Percentiles rank a stretch among this genome's conserved stretches.
phyloP scores from a whole-genome alignment of 306 rosid species.

The Begonia fuchsioides region DNA sequence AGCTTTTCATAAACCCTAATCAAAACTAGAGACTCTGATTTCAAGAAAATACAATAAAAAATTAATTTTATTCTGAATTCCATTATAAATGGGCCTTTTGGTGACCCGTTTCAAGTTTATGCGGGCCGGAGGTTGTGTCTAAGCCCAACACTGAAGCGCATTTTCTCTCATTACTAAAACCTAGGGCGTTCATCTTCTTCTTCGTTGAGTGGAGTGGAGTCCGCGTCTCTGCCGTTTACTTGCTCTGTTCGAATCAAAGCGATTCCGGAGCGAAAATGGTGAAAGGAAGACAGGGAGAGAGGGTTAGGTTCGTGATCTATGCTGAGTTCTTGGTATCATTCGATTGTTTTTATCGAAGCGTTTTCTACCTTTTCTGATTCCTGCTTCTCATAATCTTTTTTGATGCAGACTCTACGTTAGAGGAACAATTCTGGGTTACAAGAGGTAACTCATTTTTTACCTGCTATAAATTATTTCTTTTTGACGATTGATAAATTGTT shows the following conservation, averaged over 20 bases:
- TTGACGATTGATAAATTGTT: no score
- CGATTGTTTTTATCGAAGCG: background rate
- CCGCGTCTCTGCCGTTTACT: conserved; percentile 1
- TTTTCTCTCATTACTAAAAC: background rate
- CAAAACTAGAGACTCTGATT: no score
- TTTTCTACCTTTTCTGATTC: background rate
- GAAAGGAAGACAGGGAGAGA: conserved; percentile 87
- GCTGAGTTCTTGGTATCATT: no score
- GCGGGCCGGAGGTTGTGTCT: no score
- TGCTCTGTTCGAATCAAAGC: background rate
- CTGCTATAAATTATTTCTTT: no score
- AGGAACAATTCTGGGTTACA: conserved; percentile 85
- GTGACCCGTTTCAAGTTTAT: no score
- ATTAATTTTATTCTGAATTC: no score
- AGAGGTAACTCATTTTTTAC: conserved; percentile 38
- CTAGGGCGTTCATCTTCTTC: background rate
- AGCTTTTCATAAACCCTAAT: no score
- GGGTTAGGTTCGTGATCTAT: conserved; percentile 42
- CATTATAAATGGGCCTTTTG: no score
- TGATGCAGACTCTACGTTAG: conserved; percentile 57
- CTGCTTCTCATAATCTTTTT: background rate
- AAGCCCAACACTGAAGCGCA: no score
- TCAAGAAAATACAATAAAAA: no score
- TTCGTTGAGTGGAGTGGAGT: no score
- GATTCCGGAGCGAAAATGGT: conserved; percentile 34